Evolutionary conservation across 805 yeast genomes (phyloP).

Genomic region (Candida incommunis): DNA sequence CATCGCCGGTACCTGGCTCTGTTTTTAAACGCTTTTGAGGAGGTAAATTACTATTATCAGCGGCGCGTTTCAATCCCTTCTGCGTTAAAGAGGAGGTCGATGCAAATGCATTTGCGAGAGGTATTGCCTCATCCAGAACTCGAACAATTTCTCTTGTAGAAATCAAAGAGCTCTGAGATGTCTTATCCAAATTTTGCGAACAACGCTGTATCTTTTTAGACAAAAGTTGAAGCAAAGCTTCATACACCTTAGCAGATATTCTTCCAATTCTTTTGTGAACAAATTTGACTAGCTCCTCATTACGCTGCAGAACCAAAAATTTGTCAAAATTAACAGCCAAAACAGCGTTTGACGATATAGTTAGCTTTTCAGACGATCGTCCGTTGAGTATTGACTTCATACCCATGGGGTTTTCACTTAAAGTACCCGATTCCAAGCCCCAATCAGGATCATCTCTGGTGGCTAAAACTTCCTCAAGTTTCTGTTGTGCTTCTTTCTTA

Average conservation of each 20-base stretch:
- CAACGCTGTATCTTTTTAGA: constrained; percentile 35
- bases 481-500: constrained; percentile 1
- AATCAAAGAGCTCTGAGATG: constrained; percentile 4
- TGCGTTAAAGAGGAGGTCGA: not conserved
- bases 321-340: constrained; percentile 52
- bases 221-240: constrained; percentile 36
- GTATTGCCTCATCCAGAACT: constrained; percentile 3
- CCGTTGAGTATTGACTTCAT: not conserved
- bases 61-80: not conserved
- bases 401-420: not conserved
- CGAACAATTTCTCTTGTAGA: constrained; percentile 9
- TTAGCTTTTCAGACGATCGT: not conserved
- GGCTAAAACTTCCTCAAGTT: not conserved
- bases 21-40: constrained; percentile 8
- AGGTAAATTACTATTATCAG: constrained; percentile 2
- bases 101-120: constrained; percentile 8
- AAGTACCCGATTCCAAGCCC: not conserved
- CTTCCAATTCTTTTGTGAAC: constrained; percentile 59
- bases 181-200: constrained; percentile 13
- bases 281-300: constrained; percentile 45
- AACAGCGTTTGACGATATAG: constrained; percentile 17
- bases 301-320: constrained; percentile 53
- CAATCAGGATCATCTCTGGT: not conserved
- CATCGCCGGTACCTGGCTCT: constrained; percentile 18
- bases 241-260: constrained; percentile 51